Evolutionary conservation across 148 eudicot species (phyloP).

Genomic region (Linanthus parryae): DNA sequence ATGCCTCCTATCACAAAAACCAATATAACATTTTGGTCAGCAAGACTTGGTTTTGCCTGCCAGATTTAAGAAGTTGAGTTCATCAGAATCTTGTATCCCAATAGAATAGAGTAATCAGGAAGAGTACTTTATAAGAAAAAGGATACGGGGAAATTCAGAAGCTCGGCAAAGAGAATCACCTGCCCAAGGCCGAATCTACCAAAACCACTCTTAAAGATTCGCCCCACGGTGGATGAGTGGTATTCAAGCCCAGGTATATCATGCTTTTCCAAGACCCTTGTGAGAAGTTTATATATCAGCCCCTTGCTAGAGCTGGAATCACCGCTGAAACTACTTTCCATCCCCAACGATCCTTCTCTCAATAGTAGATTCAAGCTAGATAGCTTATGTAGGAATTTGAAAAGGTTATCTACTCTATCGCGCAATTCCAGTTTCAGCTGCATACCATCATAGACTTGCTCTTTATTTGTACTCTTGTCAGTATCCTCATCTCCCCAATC

Average conservation of each 20-base stretch:
- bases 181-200: constrained; percentile 98
- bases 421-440: constrained; percentile 88
- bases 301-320: constrained; percentile 70
- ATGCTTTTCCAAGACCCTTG: constrained; percentile 49
- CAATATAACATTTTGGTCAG: constrained; percentile 74
- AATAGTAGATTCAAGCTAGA: constrained; percentile 46
- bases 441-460: constrained; percentile 67
- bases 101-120: not conserved
- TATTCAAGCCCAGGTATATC: constrained; percentile 88
- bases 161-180: constrained; percentile 28
- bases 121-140: not conserved
- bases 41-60: constrained; percentile 93
- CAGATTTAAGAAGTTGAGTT: constrained; percentile 15
- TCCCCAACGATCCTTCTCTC: constrained; percentile 38
- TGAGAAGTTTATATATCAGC: constrained; percentile 58
- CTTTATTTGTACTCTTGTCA: constrained; percentile 44
- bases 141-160: not conserved
- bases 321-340: constrained; percentile 37
- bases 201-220: constrained; percentile 89
- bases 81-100: not conserved
- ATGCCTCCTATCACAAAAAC: constrained; percentile 90
- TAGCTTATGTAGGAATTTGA: constrained; percentile 77
- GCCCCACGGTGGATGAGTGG: constrained; percentile 94
- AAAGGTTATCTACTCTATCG: constrained; percentile 87
- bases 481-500: constrained; percentile 91